A percentile compares a stretch with the other conserved stretches of the same genome.
Conservation (phyloP, 768 basidiomycete genomes). For the Tulasnella sp. region DNA sequence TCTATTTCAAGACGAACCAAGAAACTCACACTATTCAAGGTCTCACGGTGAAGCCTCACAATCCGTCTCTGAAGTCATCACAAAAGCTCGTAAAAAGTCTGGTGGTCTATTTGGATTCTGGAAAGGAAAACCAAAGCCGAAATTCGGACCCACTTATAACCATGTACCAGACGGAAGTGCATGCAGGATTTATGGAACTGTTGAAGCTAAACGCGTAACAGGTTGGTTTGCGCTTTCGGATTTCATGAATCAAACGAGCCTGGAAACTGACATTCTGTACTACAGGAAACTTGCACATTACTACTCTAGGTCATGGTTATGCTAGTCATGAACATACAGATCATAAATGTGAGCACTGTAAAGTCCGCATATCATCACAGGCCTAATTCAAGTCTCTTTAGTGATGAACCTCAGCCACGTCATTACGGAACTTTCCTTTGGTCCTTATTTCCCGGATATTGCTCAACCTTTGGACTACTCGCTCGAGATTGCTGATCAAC, state of each 20-base stretch:
- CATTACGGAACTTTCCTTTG: constrained; percentile 94
- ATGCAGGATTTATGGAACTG: constrained; percentile 74
- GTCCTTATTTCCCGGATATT: constrained; percentile 91
- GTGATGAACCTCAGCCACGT: constrained; percentile 96
- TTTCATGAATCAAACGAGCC: not conserved
- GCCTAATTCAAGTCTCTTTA: constrained; percentile 22
- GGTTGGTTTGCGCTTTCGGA: constrained; percentile 32
- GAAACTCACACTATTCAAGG: constrained; percentile 26
- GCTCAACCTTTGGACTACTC: constrained; percentile 88
- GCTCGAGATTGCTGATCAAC: constrained; percentile 55
- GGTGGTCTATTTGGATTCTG: constrained; percentile 56
- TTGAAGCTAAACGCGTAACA: constrained; percentile 79
- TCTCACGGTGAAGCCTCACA: constrained; percentile 52
- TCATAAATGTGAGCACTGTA: constrained; percentile 51
- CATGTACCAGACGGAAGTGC: constrained; percentile 54
- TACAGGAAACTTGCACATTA: constrained; percentile 85
- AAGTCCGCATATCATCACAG: not conserved
- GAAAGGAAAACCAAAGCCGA: constrained; percentile 27
- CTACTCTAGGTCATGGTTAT: constrained; percentile 91
- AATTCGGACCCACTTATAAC: constrained; percentile 62
- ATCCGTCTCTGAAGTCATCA: constrained; percentile 53
- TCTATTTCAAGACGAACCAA: too few relatives aligned
- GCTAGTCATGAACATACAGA: constrained; percentile 75
- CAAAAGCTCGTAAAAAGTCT: constrained; percentile 56
- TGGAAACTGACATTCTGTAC: not conserved